These are phyloP conservation scores for Fusarium mangiferae DNA, from an alignment of 2,329 filamentous ascomycete genomes.

Conservation along the genomic window DNA sequence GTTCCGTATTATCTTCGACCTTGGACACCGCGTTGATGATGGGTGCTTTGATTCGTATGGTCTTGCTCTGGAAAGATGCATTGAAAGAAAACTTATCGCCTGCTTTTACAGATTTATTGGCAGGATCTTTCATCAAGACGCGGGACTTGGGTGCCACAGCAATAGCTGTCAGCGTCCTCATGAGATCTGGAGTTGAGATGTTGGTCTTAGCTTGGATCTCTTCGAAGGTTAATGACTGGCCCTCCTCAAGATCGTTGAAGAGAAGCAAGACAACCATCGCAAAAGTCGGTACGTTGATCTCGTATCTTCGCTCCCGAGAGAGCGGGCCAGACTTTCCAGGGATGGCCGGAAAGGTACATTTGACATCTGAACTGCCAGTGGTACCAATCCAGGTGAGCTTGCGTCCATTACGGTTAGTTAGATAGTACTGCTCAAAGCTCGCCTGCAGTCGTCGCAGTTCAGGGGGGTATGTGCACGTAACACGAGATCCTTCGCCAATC, in stretches of 20 bases:
- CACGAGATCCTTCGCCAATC: constrained; percentile 56
- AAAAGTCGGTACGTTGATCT: constrained; percentile 91
- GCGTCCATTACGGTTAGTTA: constrained; percentile 85
- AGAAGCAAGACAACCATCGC: constrained; percentile 90
- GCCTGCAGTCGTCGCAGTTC: constrained; percentile 80
- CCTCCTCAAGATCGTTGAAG: constrained; percentile 80
- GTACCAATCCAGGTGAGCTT: constrained; percentile 83
- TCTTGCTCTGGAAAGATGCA: constrained; percentile 80
- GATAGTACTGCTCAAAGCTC: constrained; percentile 90
- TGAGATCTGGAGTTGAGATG: constrained; percentile 79
- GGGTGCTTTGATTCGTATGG: constrained; percentile 88
- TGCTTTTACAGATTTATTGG: constrained; percentile 79
- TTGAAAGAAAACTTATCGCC: constrained; percentile 88
- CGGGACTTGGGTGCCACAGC: constrained; percentile 85
- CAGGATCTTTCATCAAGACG: constrained; percentile 82
- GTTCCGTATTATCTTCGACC: constrained; percentile 78
- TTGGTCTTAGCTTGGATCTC: constrained; percentile 86
- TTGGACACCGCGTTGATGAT: constrained; percentile 84
- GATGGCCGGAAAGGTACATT: constrained; percentile 78
- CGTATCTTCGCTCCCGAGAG: constrained; percentile 78
- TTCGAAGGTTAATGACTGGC: constrained; percentile 67
- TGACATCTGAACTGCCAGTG: constrained; percentile 84
- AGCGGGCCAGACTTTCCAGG: constrained; percentile 73
- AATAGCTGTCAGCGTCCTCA: constrained; percentile 82
- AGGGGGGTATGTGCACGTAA: constrained; percentile 75